Percentiles rank a stretch among this genome's conserved stretches.
phyloP scores from a whole-genome alignment of 805 yeast species.

The Yarrowia sp. region DNA sequence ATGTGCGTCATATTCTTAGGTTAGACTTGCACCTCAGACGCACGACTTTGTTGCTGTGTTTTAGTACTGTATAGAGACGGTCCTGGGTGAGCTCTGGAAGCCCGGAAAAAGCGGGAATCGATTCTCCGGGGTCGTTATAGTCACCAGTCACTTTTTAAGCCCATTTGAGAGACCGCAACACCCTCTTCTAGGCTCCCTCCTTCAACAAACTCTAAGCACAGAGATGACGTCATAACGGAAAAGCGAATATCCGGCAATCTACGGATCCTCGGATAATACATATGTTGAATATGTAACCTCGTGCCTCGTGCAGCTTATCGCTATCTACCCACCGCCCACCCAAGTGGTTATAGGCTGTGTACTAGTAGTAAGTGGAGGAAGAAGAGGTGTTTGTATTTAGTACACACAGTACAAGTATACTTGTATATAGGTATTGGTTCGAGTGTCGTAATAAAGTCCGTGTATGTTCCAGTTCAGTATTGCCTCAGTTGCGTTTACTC shows the following conservation, averaged over 20 bases:
- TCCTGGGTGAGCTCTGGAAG: no score
- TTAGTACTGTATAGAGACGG: no score
- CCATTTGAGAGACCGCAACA: not conserved
- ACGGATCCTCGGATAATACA: not conserved
- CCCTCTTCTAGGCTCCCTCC: not conserved
- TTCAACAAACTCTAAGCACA: not conserved
- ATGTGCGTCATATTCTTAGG: not conserved
- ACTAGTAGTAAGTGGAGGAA: no score
- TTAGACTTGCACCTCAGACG: not conserved
- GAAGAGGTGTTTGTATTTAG: no score
- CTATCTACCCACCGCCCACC: constrained; percentile 1
- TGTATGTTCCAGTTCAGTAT: no score
- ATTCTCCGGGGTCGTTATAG: not conserved
- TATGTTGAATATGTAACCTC: not conserved
- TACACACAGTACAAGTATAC: no score
- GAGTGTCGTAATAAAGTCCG: no score
- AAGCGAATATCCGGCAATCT: not conserved
- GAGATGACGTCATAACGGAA: not conserved
- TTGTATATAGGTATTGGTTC: no score
- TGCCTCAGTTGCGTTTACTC: no score
- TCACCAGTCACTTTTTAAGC: not conserved
- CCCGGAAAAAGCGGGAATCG: not conserved
- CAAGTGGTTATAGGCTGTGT: no score
- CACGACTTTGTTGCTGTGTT: not conserved
- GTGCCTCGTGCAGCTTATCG: not conserved